These are phyloP conservation scores for Moesziomyces sp. DNA, from an alignment of 1,284 basidiomycete genomes.

Conservation along the genomic window DNA sequence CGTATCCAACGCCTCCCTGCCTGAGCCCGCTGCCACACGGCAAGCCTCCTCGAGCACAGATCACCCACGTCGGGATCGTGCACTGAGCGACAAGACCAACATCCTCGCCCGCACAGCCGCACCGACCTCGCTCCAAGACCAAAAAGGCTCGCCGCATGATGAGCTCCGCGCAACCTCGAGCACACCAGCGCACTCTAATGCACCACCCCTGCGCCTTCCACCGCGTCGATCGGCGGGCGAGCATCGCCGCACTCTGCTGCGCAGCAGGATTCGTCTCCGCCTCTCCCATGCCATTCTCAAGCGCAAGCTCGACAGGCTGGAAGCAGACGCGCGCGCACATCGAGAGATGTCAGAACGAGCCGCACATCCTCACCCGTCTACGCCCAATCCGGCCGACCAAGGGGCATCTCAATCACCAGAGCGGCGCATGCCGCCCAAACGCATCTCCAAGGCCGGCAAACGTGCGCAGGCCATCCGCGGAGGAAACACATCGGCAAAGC, in stretches of 20 bases:
- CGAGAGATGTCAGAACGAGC: constrained; percentile 2
- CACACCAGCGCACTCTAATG: no score
- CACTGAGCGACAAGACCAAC: constrained; percentile 24
- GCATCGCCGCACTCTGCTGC: constrained; percentile 3
- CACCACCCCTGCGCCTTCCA: constrained; percentile 4
- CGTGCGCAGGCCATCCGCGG: constrained; percentile 37
- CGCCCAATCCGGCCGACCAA: neutral
- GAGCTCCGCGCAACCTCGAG: no score
- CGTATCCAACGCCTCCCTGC: neutral
- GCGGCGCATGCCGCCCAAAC: constrained; percentile 17
- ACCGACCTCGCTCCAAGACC: neutral
- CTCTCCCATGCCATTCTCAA: constrained; percentile 11
- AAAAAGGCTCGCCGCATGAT: no score
- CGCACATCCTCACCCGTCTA: constrained; percentile 2
- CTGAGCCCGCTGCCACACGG: neutral
- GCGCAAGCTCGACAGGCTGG: constrained; percentile 4
- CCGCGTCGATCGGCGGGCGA: constrained; percentile 22
- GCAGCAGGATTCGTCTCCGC: constrained; percentile 23
- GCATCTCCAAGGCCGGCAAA: constrained; percentile 28
- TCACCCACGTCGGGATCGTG: constrained; percentile 4
- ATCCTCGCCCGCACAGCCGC: neutral
- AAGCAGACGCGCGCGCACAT: neutral
- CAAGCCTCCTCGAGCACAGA: neutral
- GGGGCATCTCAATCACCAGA: constrained; percentile 2
- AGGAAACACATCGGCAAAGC: constrained; percentile 15